Conservation (phyloP, 2,329 filamentous ascomycete species). For the Aspergillus ruber region DNA sequence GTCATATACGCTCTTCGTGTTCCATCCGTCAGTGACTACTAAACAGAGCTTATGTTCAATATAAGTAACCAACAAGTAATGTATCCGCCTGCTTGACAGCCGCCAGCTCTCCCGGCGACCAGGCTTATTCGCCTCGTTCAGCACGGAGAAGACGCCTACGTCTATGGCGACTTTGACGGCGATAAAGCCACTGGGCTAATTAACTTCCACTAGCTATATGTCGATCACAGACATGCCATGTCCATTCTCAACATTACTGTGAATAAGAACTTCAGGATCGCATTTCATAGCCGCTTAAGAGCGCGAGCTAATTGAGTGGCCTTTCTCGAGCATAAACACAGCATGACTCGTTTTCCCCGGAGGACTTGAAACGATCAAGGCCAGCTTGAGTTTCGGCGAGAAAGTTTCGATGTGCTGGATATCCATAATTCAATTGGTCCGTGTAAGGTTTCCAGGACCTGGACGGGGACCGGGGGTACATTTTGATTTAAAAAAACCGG, state of each 20-base stretch:
- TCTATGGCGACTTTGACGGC: conserved; percentile 15
- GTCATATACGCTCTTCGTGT: conserved; percentile 16
- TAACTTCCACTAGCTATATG: background rate
- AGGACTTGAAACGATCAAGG: conserved; percentile 8
- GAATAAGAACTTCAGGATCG: conserved; percentile 14
- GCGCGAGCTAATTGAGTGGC: conserved; percentile 9
- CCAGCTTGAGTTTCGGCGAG: conserved; percentile 3
- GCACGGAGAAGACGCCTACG: conserved; percentile 11
- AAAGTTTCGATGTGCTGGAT: conserved; percentile 5
- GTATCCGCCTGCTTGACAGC: conserved; percentile 16
- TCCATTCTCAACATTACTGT: conserved; percentile 5
- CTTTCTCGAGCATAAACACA: conserved; percentile 13
- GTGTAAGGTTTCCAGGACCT: too few relatives aligned
- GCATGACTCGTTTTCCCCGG: conserved; percentile 2
- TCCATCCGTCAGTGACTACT: background rate
- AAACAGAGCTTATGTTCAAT: background rate
- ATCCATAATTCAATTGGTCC: conserved; percentile 6
- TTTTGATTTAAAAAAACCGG: background rate
- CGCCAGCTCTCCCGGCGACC: conserved; percentile 10
- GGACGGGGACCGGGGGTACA: background rate
- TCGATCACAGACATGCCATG: background rate
- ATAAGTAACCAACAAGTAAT: conserved; percentile 15
- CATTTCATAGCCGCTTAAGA: conserved; percentile 14
- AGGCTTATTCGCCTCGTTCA: conserved; percentile 9
- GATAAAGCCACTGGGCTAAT: conserved; percentile 13